phyloP scores from a whole-genome alignment of 2,329 filamentous ascomycete species.

The Botrytis sinoallii region DNA sequence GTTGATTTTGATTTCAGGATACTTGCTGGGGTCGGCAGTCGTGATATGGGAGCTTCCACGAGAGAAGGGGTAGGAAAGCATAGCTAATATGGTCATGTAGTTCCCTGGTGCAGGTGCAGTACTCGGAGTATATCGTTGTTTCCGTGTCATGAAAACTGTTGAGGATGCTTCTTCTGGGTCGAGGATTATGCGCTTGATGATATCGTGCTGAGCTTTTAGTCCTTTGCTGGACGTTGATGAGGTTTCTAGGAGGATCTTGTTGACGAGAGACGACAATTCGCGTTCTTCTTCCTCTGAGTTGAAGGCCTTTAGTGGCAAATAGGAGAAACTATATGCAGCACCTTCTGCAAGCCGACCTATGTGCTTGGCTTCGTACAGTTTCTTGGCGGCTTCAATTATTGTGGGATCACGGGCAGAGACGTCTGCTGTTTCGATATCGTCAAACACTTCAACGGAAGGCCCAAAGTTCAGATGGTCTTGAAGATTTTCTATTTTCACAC shows the following conservation, averaged over 20 bases:
- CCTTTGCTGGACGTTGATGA: not conserved
- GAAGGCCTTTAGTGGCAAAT: not conserved
- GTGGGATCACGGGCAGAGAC: not conserved
- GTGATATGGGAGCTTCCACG: not conserved
- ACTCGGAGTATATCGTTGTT: not conserved
- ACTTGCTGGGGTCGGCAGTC: not conserved
- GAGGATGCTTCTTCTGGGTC: not conserved
- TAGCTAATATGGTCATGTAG: not conserved
- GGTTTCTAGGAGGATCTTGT: not conserved
- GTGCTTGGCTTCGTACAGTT: not conserved
- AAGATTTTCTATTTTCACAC: not conserved
- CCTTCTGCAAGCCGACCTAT: not conserved
- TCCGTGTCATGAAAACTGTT: not conserved
- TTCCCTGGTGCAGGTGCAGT: not conserved
- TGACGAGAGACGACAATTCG: not conserved
- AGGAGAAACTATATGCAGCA: not conserved
- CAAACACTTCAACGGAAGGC: not conserved
- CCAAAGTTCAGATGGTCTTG: not conserved
- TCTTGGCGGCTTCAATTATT: not conserved
- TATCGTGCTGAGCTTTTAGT: not conserved
- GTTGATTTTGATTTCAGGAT: not conserved
- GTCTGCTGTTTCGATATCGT: not conserved
- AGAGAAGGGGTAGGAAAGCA: not conserved
- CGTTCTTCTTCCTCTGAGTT: not conserved
- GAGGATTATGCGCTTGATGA: not conserved